Conservation (phyloP, 148 eudicot genomes). For the Spergularia bocconei region DNA sequence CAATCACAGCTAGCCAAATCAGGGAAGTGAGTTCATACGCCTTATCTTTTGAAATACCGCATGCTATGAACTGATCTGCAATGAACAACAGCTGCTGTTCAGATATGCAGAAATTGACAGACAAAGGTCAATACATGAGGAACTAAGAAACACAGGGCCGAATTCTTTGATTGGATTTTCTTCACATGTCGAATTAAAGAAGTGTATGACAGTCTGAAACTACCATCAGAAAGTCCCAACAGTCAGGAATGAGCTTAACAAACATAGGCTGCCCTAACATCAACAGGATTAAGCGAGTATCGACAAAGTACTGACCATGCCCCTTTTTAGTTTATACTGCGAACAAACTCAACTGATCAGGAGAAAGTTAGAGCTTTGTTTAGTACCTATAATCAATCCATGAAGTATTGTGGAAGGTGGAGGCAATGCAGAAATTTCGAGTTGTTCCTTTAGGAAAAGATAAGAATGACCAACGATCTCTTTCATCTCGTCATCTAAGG, state of each 20-base stretch:
- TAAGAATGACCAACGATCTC: constrained; percentile 71
- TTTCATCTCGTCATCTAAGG: constrained; percentile 41
- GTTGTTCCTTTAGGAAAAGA: constrained; percentile 73
- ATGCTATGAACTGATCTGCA: constrained; percentile 83
- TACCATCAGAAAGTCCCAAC: neutral
- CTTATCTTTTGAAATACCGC: constrained; percentile 61
- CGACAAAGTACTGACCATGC: neutral
- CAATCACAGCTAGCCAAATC: constrained; percentile 73
- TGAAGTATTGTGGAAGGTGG: constrained; percentile 68
- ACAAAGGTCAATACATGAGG: neutral
- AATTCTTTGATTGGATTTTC: neutral
- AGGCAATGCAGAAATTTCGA: constrained; percentile 58
- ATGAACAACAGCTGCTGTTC: neutral
- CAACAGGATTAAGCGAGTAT: neutral
- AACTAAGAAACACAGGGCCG: no score
- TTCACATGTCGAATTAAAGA: neutral
- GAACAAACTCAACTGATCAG: neutral
- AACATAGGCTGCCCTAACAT: neutral
- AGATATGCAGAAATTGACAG: neutral
- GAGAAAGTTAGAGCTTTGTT: constrained; percentile 6
- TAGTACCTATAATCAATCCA: constrained; percentile 64
- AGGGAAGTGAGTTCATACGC: constrained; percentile 62
- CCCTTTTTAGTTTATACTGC: neutral
- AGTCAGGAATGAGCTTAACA: neutral
- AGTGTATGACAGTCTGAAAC: neutral